Conservation (phyloP, 768 basidiomycete genomes). For the Udeniomyces megalosporus region DNA sequence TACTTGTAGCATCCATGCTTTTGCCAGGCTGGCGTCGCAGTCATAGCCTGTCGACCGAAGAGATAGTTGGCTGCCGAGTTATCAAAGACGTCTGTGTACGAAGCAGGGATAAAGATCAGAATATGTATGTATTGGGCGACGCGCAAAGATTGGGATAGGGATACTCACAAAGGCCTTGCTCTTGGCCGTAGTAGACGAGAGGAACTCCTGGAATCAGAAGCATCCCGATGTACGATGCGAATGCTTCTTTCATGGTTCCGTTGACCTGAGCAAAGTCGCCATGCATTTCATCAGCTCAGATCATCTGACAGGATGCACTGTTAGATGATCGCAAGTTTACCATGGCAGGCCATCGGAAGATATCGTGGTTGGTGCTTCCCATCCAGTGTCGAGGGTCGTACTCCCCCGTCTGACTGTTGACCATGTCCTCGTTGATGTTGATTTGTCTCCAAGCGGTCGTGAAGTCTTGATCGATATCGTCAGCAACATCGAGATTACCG, state of each 20-base stretch:
- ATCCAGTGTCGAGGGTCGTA: constrained; percentile 67
- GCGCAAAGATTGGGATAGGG: no score
- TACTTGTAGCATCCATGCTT: constrained; percentile 71
- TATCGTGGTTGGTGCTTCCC: constrained; percentile 85
- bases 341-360: constrained; percentile 75
- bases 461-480: constrained; percentile 22
- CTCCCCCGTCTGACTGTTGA: constrained; percentile 48
- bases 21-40: constrained; percentile 67
- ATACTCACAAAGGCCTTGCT: constrained; percentile 52
- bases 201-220: constrained; percentile 77
- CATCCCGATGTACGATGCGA: constrained; percentile 61
- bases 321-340: background rate
- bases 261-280: constrained; percentile 35
- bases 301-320: background rate
- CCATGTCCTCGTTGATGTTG: constrained; percentile 58
- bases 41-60: constrained; percentile 81
- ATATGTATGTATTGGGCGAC: no score
- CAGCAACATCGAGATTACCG: constrained; percentile 78
- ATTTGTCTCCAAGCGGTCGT: constrained; percentile 62
- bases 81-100: constrained; percentile 52
- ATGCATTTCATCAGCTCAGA: background rate
- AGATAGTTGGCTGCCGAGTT: constrained; percentile 70
- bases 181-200: constrained; percentile 73
- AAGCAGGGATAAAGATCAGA: no score
- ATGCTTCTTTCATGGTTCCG: constrained; percentile 59